These are phyloP conservation scores for Dactylorhiza incarnata DNA, from an alignment of 106 monocot genomes.

Conservation along the genomic window DNA sequence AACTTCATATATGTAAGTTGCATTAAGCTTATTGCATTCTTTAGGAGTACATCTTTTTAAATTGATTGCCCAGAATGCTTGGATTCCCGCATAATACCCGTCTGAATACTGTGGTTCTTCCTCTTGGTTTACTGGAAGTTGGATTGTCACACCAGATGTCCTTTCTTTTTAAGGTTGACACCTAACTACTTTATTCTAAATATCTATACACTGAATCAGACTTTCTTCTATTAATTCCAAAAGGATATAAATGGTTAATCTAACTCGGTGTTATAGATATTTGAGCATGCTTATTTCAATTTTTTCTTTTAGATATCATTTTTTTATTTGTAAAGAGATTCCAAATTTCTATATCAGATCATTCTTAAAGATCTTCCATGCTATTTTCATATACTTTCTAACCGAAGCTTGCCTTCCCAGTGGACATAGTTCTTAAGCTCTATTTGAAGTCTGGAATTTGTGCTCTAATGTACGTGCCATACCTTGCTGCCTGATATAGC, in stretches of 20 bases:
- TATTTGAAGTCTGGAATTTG: not conserved
- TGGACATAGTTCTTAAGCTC: not conserved
- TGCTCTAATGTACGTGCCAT: not conserved
- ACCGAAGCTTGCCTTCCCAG: not conserved
- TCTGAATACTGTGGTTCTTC: constrained; percentile 63
- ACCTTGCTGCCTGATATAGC: not conserved
- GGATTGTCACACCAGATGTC: constrained; percentile 85
- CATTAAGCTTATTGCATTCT: not conserved
- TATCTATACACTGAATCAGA: not conserved
- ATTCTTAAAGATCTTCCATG: not conserved
- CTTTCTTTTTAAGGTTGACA: constrained; percentile 81
- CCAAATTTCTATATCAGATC: not conserved
- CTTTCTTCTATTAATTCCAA: not conserved
- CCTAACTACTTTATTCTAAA: not conserved
- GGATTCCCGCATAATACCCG: no score
- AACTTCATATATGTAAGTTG: not conserved
- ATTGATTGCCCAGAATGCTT: no score
- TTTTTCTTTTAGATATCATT: not conserved
- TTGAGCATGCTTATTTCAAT: not conserved
- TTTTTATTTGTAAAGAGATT: not conserved
- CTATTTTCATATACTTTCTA: not conserved
- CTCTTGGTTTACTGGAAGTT: constrained; percentile 66
- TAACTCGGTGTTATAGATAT: not conserved
- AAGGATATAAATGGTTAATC: not conserved
- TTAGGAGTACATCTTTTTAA: not conserved